Conservation (phyloP, 169 alveolate genomes). For the Plasmodium berghei region DNA sequence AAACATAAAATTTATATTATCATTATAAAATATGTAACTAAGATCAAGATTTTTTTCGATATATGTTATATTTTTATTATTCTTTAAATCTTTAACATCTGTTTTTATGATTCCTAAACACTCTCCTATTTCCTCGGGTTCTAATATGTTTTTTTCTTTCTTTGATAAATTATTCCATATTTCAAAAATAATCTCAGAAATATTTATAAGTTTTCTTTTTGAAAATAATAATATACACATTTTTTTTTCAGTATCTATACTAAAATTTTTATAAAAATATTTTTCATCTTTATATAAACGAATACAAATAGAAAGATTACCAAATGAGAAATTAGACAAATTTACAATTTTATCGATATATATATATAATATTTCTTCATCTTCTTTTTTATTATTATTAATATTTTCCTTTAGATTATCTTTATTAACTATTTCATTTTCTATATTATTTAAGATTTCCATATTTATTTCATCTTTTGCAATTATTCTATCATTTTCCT, state of each 20-base stretch:
- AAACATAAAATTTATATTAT: conserved; percentile 41
- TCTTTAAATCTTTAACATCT: conserved; percentile 20
- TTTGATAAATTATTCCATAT: conserved; percentile 16
- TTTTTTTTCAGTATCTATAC: conserved; percentile 21
- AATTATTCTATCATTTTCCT: neutral
- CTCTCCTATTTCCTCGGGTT: neutral
- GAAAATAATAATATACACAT: conserved; percentile 23
- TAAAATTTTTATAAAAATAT: conserved; percentile 18
- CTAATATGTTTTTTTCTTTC: neutral
- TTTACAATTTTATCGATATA: conserved; percentile 47
- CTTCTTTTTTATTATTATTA: neutral
- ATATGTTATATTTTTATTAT: conserved; percentile 41
- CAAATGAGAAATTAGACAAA: conserved; percentile 18
- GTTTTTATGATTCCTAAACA: conserved; percentile 53
- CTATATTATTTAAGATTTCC: neutral
- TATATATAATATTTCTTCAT: conserved; percentile 29
- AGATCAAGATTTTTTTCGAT: conserved; percentile 51
- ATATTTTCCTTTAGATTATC: neutral
- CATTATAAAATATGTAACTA: conserved; percentile 26
- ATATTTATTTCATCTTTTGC: neutral
- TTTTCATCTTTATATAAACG: conserved; percentile 58
- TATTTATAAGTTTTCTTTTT: conserved; percentile 8
- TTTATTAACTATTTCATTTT: neutral
- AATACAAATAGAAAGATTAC: conserved; percentile 27
- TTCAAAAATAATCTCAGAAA: conserved; percentile 27